Evolutionary conservation across 805 yeast species (phyloP).

Genomic region (Nakazawaea populi): DNA sequence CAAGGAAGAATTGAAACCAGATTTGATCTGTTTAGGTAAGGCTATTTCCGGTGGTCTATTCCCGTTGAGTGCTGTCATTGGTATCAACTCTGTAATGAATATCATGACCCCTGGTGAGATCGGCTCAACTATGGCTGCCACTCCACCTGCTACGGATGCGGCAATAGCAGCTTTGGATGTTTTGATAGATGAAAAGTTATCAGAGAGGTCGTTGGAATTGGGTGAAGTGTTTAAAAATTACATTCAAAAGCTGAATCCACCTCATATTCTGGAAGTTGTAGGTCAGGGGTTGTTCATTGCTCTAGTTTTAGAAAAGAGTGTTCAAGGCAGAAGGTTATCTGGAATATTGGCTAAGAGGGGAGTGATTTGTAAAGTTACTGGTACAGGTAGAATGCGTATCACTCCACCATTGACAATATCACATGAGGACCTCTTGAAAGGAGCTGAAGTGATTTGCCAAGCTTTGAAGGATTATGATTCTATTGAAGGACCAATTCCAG

Average conservation of each 20-base stretch:
- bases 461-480: conserved; percentile 9
- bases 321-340: conserved; percentile 16
- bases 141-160: conserved; percentile 24
- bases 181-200: conserved; percentile 19
- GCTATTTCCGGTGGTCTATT: conserved; percentile 21
- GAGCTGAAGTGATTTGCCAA: conserved; percentile 19
- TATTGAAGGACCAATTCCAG: conserved; percentile 7
- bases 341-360: conserved; percentile 20
- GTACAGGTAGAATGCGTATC: conserved; percentile 19
- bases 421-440: conserved; percentile 14
- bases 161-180: conserved; percentile 23
- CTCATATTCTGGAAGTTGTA: conserved; percentile 14
- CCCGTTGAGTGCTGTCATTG: conserved; percentile 21
- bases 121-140: conserved; percentile 25
- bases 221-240: conserved; percentile 16
- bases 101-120: conserved; percentile 17
- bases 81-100: conserved; percentile 18
- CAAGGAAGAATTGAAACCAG: conserved; percentile 19
- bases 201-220: conserved; percentile 14
- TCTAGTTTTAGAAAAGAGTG: conserved; percentile 14
- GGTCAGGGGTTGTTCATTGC: conserved; percentile 22
- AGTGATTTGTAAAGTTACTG: conserved; percentile 16
- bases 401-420: conserved; percentile 23
- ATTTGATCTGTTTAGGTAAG: conserved; percentile 23
- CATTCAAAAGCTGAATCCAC: conserved; percentile 12